Evolutionary conservation across 1,139 yeast genomes (phyloP).

Genomic region (Debaryomyces fabryi): DNA sequence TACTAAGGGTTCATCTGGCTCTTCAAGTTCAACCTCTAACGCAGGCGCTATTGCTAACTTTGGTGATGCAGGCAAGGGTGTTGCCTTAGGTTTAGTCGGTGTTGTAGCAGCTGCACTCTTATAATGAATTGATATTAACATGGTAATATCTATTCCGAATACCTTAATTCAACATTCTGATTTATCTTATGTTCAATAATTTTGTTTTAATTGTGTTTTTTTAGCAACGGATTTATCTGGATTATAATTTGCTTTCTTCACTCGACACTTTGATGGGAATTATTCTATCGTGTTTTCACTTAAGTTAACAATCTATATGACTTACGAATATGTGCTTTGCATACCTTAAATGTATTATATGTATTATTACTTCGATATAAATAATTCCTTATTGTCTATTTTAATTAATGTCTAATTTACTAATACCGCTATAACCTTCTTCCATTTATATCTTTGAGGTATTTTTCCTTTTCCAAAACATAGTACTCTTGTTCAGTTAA

Average conservation of each 20-base stretch:
- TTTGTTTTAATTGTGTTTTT: neutral
- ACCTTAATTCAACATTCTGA: neutral
- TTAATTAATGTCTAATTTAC: neutral
- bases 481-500: slow-evolving; percentile 51
- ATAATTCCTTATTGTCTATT: neutral
- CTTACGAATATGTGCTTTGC: slow-evolving; percentile 3
- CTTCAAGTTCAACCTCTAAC: slow-evolving; percentile 2
- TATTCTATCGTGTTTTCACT: neutral
- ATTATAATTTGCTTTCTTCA: slow-evolving; percentile 3
- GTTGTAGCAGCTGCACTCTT: slow-evolving; percentile 51
- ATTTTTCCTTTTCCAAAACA: slow-evolving; percentile 44
- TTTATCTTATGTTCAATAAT: neutral
- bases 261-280: neutral
- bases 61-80: slow-evolving; percentile 37
- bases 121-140: slow-evolving; percentile 19
- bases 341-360: slow-evolving; percentile 1
- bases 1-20: neutral
- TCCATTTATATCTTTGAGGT: slow-evolving; percentile 48
- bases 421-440: slow-evolving; percentile 23
- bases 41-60: slow-evolving; percentile 19
- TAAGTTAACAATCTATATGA: neutral
- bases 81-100: slow-evolving; percentile 52
- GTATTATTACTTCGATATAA: neutral
- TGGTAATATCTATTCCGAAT: neutral
- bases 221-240: neutral